Evolutionary conservation across 257 asterid species (phyloP), one percentile per base, ranked within the genome.

Genomic region (Phtheirospermum japonicum): DNA sequence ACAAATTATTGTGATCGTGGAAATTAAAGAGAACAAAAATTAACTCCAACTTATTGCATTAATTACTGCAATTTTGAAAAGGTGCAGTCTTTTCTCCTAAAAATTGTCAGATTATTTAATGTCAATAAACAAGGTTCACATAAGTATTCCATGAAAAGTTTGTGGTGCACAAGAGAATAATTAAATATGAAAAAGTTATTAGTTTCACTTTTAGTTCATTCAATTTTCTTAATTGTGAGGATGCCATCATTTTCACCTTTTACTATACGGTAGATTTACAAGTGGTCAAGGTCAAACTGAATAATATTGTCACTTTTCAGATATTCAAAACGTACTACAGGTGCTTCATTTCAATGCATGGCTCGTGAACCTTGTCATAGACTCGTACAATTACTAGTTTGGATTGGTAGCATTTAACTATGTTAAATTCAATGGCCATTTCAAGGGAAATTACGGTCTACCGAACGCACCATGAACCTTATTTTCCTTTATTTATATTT

Each of bases 281-380:
- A 23, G 1, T 23, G 28, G n/a, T 20, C 31, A 45, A 48, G 23
- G 18, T 50, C 18, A 43, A 40, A 57, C 28, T 37, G 26, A 50
- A 60, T 49, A 36, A 34, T 9, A 23, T 65, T 65, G 11, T 36
- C 53, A 46, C 45, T 39, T 58, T 48, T 40, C 46, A 20, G 60
- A 31, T 61, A 19, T 19, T 45, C 19, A 8, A 17, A 33, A 23
- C 37, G 5, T 7, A 33, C 59, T 43, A 56, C 17, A 56, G 42
- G 32, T 56, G 64, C 58, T 31, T 57, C 39, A 57, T 66, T 37
- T 11, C 12, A 4, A 8, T 53, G 61, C 6, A 9, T 32, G 42
- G 53, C 57, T 16, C 43, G 9, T 26, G 17, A n/a, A n/a, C n/a
- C n/a, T n/a, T n/a, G n/a, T n/a, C n/a, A n/a, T n/a, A n/a, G n/a